These are phyloP conservation scores for Solanum sitiens DNA, from an alignment of 257 asterid species.

Conservation along the genomic window DNA sequence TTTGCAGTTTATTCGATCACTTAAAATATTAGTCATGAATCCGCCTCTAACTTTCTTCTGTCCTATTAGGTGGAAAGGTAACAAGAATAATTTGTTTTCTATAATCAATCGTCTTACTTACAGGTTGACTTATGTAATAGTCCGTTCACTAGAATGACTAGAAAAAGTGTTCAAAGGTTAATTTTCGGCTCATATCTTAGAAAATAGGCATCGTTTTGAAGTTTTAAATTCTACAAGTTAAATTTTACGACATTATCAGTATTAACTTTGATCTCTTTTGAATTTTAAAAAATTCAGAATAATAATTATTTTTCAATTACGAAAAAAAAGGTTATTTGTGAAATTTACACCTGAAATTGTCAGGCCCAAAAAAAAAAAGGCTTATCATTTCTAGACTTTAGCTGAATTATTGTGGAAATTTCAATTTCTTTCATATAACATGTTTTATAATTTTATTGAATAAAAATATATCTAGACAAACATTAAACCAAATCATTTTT, in stretches of 20 bases:
- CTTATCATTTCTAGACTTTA: neutral
- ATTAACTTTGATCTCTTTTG: neutral
- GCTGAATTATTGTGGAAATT: neutral
- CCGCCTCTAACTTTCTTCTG: neutral
- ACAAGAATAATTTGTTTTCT: neutral
- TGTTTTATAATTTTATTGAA: neutral
- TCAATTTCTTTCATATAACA: neutral
- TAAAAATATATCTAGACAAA: neutral
- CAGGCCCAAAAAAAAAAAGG: neutral
- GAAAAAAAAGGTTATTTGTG: neutral
- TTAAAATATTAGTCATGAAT: neutral
- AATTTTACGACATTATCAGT: neutral
- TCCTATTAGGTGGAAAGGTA: neutral
- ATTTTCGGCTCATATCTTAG: neutral
- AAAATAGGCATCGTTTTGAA: neutral
- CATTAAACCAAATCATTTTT: neutral
- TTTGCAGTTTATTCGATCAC: neutral
- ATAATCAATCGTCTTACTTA: neutral
- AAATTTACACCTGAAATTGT: neutral
- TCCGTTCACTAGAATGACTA: neutral
- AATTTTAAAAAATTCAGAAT: neutral
- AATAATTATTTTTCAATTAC: neutral
- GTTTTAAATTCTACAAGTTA: neutral
- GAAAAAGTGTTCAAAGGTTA: neutral
- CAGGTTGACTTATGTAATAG: neutral